Conservation (phyloP, 2,329 filamentous ascomycete genomes). For the Penicillium psychrosexuale region DNA sequence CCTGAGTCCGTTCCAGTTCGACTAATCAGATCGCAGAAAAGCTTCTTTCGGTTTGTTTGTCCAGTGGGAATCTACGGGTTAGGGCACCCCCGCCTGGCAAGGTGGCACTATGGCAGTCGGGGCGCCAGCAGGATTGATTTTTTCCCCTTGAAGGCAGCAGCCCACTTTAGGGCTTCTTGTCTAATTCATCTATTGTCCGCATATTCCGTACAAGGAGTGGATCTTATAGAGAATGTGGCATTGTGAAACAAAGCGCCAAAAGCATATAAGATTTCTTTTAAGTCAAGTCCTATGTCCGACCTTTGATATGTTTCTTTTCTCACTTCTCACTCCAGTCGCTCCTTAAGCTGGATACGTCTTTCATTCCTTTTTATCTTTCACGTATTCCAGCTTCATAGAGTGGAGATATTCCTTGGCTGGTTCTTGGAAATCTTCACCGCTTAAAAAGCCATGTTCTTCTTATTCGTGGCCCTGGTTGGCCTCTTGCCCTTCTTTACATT, state of each 20-base stretch:
- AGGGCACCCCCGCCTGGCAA: constrained; percentile 6
- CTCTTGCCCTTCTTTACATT: constrained; percentile 13
- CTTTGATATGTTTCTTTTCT: not conserved
- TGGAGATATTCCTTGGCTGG: constrained; percentile 7
- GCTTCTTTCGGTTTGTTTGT: not conserved
- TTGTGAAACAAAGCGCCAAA: not conserved
- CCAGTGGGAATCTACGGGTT: not conserved
- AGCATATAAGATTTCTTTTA: not conserved
- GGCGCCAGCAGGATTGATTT: not conserved
- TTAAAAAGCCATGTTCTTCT: constrained; percentile 1
- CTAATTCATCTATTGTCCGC: not conserved
- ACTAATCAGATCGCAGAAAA: not conserved
- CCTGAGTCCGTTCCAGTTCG: not conserved
- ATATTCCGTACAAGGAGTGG: not conserved
- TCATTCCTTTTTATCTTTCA: not conserved
- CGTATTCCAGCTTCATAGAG: not conserved
- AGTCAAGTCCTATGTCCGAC: not conserved
- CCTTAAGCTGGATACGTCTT: not conserved
- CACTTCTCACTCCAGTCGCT: not conserved
- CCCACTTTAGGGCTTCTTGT: not conserved
- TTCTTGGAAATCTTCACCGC: constrained; percentile 1
- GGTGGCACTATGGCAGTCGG: constrained; percentile 8
- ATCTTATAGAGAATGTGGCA: not conserved
- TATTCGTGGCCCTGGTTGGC: constrained; percentile 18
- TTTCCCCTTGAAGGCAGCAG: not conserved